These are phyloP conservation scores for Cryptococcus sp. DNA, from an alignment of 1,284 basidiomycete species.

Conservation along the genomic window DNA sequence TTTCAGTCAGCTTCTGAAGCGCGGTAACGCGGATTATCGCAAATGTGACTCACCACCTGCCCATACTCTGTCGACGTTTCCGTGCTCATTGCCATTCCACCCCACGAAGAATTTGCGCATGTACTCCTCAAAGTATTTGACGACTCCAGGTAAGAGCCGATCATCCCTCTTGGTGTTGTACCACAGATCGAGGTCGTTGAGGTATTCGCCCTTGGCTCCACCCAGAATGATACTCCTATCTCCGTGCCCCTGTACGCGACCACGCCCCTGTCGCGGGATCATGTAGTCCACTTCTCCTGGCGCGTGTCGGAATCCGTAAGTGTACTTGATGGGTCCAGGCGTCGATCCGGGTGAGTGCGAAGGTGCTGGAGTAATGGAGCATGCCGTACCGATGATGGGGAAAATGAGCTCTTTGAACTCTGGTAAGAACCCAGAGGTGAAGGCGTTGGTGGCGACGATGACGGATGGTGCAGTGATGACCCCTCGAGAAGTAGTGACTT, in stretches of 20 bases:
- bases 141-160: slow-evolving; percentile 27
- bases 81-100: slow-evolving; percentile 26
- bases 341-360: slow-evolving; percentile 17
- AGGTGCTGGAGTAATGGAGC: slow-evolving; percentile 30
- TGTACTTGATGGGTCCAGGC: slow-evolving; percentile 27
- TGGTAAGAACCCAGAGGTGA: slow-evolving; percentile 30
- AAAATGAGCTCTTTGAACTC: slow-evolving; percentile 33
- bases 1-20: not conserved
- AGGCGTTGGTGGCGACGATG: slow-evolving; percentile 40
- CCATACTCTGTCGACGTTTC: slow-evolving; percentile 38
- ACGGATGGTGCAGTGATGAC: slow-evolving; percentile 23
- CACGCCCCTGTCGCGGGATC: slow-evolving; percentile 35
- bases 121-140: slow-evolving; percentile 32
- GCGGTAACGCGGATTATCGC: not conserved
- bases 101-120: slow-evolving; percentile 28
- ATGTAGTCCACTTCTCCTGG: slow-evolving; percentile 36
- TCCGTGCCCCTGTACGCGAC: slow-evolving; percentile 25
- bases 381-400: slow-evolving; percentile 35
- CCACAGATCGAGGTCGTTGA: slow-evolving; percentile 24
- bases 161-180: slow-evolving; percentile 32
- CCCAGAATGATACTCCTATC: slow-evolving; percentile 33
- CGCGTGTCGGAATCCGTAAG: slow-evolving; percentile 31
- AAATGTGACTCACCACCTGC: slow-evolving; percentile 25
- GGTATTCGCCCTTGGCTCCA: slow-evolving; percentile 29
- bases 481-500: slow-evolving; percentile 35